Conservation (phyloP, 75 land plant species). For the Pseudotsuga menziesii region DNA sequence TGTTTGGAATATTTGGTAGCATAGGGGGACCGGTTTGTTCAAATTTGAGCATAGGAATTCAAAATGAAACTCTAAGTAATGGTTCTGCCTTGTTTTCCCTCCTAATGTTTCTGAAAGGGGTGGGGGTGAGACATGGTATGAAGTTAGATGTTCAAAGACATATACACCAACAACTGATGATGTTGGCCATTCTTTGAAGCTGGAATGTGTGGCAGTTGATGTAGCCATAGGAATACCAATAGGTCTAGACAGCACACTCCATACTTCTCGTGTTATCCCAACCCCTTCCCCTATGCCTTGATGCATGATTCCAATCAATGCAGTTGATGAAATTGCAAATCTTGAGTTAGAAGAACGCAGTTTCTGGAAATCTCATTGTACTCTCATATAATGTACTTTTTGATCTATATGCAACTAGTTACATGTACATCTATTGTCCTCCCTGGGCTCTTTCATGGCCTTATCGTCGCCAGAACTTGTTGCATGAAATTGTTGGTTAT, state of each 20-base stretch:
- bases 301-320: slow-evolving; percentile 42
- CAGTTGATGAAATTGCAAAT: slow-evolving; percentile 18
- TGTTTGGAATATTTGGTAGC: slow-evolving; percentile 49
- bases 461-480: slow-evolving; percentile 66
- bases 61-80: slow-evolving; percentile 46
- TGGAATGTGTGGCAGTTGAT: slow-evolving; percentile 55
- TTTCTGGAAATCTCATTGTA: slow-evolving; percentile 52
- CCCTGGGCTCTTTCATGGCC: slow-evolving; percentile 83
- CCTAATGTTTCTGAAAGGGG: slow-evolving; percentile 18
- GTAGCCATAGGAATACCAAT: slow-evolving; percentile 21
- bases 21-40: slow-evolving; percentile 24
- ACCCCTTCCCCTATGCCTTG: slow-evolving; percentile 62
- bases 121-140: slow-evolving; percentile 53
- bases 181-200: slow-evolving; percentile 47
- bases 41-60: slow-evolving; percentile 16
- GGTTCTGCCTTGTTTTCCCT: slow-evolving; percentile 53
- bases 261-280: slow-evolving; percentile 60
- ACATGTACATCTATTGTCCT: slow-evolving; percentile 62
- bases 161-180: slow-evolving; percentile 68
- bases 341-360: slow-evolving; percentile 22
- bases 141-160: slow-evolving; percentile 52
- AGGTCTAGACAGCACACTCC: slow-evolving; percentile 14
- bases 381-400: slow-evolving; percentile 76
- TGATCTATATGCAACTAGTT: slow-evolving; percentile 58
- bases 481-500: slow-evolving; percentile 66